Percentiles rank a stretch among this genome's conserved stretches.
Evolutionary conservation across 2,329 filamentous ascomycete genomes (phyloP).

Genomic region (Colletotrichum truncatum): DNA sequence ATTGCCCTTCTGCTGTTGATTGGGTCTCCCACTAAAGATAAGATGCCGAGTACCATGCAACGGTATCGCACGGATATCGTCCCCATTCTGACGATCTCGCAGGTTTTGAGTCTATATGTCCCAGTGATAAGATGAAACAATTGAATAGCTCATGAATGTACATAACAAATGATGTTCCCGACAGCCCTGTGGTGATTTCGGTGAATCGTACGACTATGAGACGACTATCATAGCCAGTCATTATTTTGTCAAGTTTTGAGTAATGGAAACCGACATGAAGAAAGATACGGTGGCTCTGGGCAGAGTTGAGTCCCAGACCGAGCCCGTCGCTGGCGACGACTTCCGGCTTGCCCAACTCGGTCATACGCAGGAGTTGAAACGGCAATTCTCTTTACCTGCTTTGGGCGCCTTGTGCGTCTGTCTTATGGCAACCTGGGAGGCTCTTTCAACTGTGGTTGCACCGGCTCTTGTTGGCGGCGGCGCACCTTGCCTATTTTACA

Average conservation of each 20-base stretch:
- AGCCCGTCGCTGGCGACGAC: neutral
- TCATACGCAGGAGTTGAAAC: slow-evolving; percentile 40
- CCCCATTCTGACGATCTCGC: neutral
- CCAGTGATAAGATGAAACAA: neutral
- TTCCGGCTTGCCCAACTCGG: slow-evolving; percentile 40
- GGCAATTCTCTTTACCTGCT: slow-evolving; percentile 51
- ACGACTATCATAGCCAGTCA: neutral
- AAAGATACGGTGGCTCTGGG: slow-evolving; percentile 9
- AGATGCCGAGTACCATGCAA: neutral
- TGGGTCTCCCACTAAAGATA: slow-evolving; percentile 16
- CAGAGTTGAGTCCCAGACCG: slow-evolving; percentile 1
- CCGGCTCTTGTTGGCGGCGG: slow-evolving; percentile 54
- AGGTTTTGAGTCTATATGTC: neutral
- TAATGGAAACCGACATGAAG: slow-evolving; percentile 18
- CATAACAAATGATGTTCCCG: slow-evolving; percentile 12
- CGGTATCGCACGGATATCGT: neutral
- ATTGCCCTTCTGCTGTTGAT: slow-evolving; percentile 11
- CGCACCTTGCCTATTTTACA: slow-evolving; percentile 55
- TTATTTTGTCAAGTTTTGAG: neutral
- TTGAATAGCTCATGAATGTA: slow-evolving; percentile 6
- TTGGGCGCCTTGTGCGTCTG: slow-evolving; percentile 54
- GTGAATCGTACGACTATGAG: slow-evolving; percentile 3
- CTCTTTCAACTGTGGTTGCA: slow-evolving; percentile 54
- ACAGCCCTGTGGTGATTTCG: neutral
- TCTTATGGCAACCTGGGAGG: slow-evolving; percentile 62